A percentile compares a stretch with the other conserved stretches of the same genome.
Conservation (phyloP, 495 filamentous ascomycete genomes). For the Lepidopterella palustris region DNA sequence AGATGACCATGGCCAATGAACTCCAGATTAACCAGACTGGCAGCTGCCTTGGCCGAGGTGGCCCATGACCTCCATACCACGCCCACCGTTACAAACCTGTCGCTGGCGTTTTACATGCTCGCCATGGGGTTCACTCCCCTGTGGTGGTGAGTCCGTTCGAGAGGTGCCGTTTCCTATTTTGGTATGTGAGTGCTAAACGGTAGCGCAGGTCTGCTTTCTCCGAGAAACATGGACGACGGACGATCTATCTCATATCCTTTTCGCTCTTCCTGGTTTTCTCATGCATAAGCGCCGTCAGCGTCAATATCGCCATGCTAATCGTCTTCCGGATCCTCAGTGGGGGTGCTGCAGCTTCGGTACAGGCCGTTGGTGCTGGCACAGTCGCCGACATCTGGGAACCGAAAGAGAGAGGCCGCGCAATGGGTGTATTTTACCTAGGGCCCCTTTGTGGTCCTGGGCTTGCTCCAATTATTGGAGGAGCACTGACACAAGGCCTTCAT, state of each 20-base stretch:
- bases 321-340: constrained; percentile 76
- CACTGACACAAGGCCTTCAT: constrained; percentile 58
- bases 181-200: too few species aligned
- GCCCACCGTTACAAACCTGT: too few species aligned
- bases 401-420: constrained; percentile 70
- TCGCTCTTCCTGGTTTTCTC: constrained; percentile 70
- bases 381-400: constrained; percentile 89
- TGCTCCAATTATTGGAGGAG: constrained; percentile 81
- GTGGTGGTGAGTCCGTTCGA: too few species aligned
- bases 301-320: constrained; percentile 76
- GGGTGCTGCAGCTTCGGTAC: constrained; percentile 78
- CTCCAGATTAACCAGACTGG: too few species aligned
- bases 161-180: too few species aligned
- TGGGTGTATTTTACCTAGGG: constrained; percentile 89
- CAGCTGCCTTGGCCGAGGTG: too few species aligned
- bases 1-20: too few species aligned
- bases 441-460: constrained; percentile 78
- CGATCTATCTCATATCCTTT: constrained; percentile 81
- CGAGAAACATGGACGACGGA: constrained; percentile 75
- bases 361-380: constrained; percentile 96
- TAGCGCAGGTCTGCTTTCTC: constrained; percentile 83
- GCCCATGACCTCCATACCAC: too few species aligned
- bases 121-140: constrained; percentile 88
- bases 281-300: constrained; percentile 61
- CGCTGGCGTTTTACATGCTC: constrained; percentile 87